A percentile compares a stretch with the other conserved stretches of the same genome.
phyloP scores from a whole-genome alignment of 768 basidiomycete species.

The Termitomyces sp. region DNA sequence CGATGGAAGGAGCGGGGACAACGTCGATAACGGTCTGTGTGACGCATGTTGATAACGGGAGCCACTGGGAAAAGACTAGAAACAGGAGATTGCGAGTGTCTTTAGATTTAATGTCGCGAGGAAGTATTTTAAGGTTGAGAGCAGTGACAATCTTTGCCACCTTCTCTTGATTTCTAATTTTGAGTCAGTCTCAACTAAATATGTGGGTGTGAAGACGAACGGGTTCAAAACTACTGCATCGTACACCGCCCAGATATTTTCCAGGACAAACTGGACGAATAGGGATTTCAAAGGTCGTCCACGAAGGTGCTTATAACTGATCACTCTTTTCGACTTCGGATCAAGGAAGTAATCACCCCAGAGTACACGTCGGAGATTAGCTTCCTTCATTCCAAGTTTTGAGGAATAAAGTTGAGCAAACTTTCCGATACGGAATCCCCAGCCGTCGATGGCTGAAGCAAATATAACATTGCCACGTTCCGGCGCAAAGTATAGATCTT shows the following conservation, averaged over 20 bases:
- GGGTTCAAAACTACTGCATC: conserved; percentile 85
- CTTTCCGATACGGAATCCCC: conserved; percentile 93
- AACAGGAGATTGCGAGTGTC: conserved; percentile 81
- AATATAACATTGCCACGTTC: conserved; percentile 95
- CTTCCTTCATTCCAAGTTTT: conserved; percentile 89
- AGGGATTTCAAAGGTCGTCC: conserved; percentile 88
- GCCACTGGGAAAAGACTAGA: conserved; percentile 92
- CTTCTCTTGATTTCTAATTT: conserved; percentile 78
- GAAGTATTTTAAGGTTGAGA: conserved; percentile 75
- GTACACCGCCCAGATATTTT: conserved; percentile 97
- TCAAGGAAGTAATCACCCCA: conserved; percentile 99
- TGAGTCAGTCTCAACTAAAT: conserved; percentile 11
- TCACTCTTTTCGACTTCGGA: conserved; percentile 90
- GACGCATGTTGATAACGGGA: conserved; percentile 87
- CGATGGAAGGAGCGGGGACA: conserved; percentile 80
- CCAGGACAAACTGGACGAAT: conserved; percentile 95
- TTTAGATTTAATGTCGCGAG: conserved; percentile 89
- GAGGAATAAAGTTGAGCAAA: conserved; percentile 90
- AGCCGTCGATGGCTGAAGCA: conserved; percentile 92
- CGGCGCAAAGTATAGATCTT: conserved; percentile 96
- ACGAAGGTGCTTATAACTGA: conserved; percentile 84
- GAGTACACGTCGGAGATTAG: conserved; percentile 75
- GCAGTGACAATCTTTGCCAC: conserved; percentile 82
- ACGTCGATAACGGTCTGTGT: conserved; percentile 92
- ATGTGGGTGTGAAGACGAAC: conserved; percentile 45